Conservation (phyloP, 129 eudicot species). For the Flaveria linearis region DNA sequence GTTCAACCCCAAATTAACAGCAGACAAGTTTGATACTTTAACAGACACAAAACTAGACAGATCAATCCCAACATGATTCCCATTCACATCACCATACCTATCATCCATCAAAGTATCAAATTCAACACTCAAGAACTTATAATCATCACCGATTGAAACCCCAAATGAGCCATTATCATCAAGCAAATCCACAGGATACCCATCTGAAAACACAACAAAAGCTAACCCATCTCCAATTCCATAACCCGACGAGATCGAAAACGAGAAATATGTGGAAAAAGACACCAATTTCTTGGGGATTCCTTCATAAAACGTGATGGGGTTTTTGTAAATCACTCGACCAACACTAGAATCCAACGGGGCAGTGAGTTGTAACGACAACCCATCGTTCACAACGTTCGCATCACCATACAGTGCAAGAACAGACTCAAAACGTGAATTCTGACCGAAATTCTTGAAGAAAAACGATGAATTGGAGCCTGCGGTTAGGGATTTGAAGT, state of each 20-base stretch:
- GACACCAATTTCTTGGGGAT: constrained; percentile 56
- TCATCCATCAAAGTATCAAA: constrained; percentile 35
- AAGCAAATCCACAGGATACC: constrained; percentile 44
- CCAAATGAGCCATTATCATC: constrained; percentile 54
- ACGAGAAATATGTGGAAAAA: constrained; percentile 54
- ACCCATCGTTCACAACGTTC: constrained; percentile 42
- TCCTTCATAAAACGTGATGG: constrained; percentile 54
- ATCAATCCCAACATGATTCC: constrained; percentile 55
- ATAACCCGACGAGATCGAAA: constrained; percentile 34
- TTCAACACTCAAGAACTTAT: constrained; percentile 54
- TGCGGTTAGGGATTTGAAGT: constrained; percentile 46
- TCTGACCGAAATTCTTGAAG: constrained; percentile 47
- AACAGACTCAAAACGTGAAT: constrained; percentile 48
- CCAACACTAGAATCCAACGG: constrained; percentile 53
- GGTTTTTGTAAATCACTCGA: constrained; percentile 55
- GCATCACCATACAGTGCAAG: constrained; percentile 69
- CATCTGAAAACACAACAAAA: constrained; percentile 61
- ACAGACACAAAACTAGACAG: constrained; percentile 44
- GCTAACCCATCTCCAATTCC: constrained; percentile 57
- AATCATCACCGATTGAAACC: constrained; percentile 36
- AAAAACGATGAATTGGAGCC: constrained; percentile 46
- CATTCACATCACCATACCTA: not conserved
- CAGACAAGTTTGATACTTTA: constrained; percentile 56
- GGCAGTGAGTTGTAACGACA: constrained; percentile 50
- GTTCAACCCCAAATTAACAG: constrained; percentile 47